Base-by-base conservation (phyloP, 495 filamentous ascomycete genomes). In the Evernia prunastri region DNA sequence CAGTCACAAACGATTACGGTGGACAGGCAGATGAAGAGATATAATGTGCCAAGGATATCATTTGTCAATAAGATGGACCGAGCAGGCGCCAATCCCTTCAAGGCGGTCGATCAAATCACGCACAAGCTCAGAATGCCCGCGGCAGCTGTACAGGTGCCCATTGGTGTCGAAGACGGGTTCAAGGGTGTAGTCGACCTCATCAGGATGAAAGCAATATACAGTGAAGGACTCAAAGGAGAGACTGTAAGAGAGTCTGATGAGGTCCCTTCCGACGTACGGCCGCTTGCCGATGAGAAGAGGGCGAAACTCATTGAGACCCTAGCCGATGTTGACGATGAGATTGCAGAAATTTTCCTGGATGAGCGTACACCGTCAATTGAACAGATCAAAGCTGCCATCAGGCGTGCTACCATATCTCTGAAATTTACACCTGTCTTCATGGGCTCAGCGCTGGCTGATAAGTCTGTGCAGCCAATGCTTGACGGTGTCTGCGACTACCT, bases 51-150 rank as follows among this genome's bases (percentile, higher is more conserved):
- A 40, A 82, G 95, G 66, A 89, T 99, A 69, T 92, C 88, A 62
- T 99, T 99, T 73, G 82, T 99, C 69, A 99, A 99, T 80, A 99
- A 99, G 83, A 99, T 99, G 95, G 95, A 99, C 71, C 90, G 95
- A 63, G 96, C 96, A 87, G 95, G 95, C 57, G 91, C 95, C 63
- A 97, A 99, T 73, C 95, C 95, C 4, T 99, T 94, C 85, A 96
- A 95, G 78, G 92, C 91, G 2, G 86, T 97, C 54, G 94, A 97
- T 29, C 91, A 96, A 80, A 97, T 99, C 79, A 97, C 96, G 76
- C 84, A 84, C 68, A 97, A 97, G 77, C 83, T 99, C 58, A 89
- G 91, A 76, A 83, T 99, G 20, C 86, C 89, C 8, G 95, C 95
- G 1, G 95, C 95, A 3, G 93, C 95, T 11, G 81, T 99, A 35